These are phyloP conservation scores for Violaceomyces palustris DNA, from an alignment of 1,284 basidiomycete species.

Conservation along the genomic window DNA sequence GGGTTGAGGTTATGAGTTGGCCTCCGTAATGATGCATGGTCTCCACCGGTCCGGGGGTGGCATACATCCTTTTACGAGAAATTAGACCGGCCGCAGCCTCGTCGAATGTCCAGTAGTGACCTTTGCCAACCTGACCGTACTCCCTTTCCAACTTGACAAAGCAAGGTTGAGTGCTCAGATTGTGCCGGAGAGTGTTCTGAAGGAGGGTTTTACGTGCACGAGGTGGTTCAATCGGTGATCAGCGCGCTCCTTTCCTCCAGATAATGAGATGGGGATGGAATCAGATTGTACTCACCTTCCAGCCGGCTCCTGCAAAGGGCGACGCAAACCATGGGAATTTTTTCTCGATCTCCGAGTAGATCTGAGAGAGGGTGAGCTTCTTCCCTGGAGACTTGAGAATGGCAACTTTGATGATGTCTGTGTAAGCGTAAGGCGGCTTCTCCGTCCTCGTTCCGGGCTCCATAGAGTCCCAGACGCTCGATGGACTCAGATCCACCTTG, in stretches of 20 bases:
- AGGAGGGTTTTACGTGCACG: no score
- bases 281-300: constrained; percentile 19
- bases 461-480: constrained; percentile 9
- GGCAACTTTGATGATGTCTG: constrained; percentile 29
- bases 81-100: no score
- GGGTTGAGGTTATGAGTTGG: no score
- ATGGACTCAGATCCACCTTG: no score
- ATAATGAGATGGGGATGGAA: no score
- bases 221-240: no score
- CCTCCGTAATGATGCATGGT: no score
- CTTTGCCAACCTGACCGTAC: constrained; percentile 16
- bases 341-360: constrained; percentile 17
- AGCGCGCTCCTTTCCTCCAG: no score
- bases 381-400: constrained; percentile 18
- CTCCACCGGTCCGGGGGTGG: no score
- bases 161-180: constrained; percentile 24
- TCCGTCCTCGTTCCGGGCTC: constrained; percentile 2
- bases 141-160: constrained; percentile 26
- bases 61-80: no score
- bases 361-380: constrained; percentile 20
- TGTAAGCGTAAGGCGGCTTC: constrained; percentile 14
- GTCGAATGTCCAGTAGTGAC: constrained; percentile 29
- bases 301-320: constrained; percentile 12
- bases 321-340: constrained; percentile 23
- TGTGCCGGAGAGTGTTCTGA: constrained; percentile 32